Conservation (phyloP, 2,329 filamentous ascomycete species). For the Raffaelea deltoideospora region DNA sequence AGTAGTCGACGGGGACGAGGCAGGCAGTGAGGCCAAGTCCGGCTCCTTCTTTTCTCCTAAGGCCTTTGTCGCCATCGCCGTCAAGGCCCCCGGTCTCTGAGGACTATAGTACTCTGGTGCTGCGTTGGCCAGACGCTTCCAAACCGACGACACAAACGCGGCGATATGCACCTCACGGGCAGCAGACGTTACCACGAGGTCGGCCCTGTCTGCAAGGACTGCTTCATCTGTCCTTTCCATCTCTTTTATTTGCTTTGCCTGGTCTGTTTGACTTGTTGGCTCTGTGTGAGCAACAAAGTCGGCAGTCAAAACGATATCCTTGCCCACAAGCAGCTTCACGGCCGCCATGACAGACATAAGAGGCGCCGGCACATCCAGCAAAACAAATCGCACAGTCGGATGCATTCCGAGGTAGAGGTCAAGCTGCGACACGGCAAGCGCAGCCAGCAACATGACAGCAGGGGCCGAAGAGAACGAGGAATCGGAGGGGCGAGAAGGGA, state of each 20-base stretch:
- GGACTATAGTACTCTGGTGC: constrained; percentile 9
- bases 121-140: constrained; percentile 28
- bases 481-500: too few relatives aligned
- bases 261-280: too few relatives aligned
- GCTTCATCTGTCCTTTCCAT: too few relatives aligned
- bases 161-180: constrained; percentile 39
- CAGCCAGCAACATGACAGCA: constrained; percentile 29
- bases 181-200: constrained; percentile 40
- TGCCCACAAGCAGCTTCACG: constrained; percentile 39
- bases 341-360: constrained; percentile 42
- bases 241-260: too few relatives aligned
- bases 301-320: too few relatives aligned
- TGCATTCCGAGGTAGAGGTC: constrained; percentile 43
- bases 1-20: too few relatives aligned
- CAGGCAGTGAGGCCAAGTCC: too few relatives aligned
- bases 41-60: too few relatives aligned
- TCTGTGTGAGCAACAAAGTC: too few relatives aligned
- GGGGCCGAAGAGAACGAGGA: too few relatives aligned
- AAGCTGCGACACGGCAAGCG: constrained; percentile 42
- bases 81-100: not conserved
- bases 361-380: constrained; percentile 42
- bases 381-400: constrained; percentile 35
- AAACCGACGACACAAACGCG: constrained; percentile 36
- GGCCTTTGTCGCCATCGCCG: not conserved
- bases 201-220: too few relatives aligned